phyloP scores from a whole-genome alignment of 306 rosid genomes.

The Pyrus communis region DNA sequence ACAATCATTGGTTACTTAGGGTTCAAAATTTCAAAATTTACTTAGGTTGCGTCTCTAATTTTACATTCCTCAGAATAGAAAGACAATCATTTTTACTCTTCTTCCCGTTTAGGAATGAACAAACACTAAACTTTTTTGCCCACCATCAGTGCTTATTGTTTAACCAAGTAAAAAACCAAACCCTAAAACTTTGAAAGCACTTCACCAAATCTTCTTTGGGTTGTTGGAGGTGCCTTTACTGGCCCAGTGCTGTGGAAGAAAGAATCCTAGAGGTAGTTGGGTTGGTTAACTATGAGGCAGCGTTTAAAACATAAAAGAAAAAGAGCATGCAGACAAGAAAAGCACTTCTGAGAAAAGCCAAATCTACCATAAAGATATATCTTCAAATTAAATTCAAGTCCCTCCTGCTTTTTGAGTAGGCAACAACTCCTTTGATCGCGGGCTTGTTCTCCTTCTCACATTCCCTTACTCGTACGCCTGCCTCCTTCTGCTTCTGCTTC shows the following conservation, averaged over 20 bases:
- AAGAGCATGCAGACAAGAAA: not conserved
- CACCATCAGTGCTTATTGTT: conserved; percentile 6
- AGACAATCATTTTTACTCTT: not conserved
- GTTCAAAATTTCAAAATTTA: not conserved
- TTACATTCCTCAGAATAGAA: not conserved
- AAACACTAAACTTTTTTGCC: not conserved
- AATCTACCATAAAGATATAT: conserved; percentile 21
- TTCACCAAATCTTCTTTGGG: conserved; percentile 27
- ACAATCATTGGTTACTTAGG: not conserved
- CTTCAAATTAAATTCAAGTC: not conserved
- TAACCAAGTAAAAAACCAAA: conserved; percentile 3
- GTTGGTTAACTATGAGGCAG: conserved; percentile 16
- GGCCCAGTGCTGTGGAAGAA: not conserved
- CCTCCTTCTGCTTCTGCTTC: not conserved
- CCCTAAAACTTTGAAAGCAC: conserved; percentile 1
- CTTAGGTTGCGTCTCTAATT: not conserved
- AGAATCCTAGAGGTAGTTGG: conserved; percentile 18
- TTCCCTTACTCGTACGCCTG: not conserved
- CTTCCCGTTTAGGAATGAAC: conserved; percentile 11
- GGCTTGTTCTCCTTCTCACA: conserved; percentile 3
- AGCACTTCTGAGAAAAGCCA: conserved; percentile 1
- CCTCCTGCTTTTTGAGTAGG: not conserved
- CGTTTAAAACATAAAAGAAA: conserved; percentile 6
- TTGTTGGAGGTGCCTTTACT: conserved; percentile 14
- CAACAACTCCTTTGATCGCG: conserved; percentile 34